Evolutionary conservation across 2,329 filamentous ascomycete species (phyloP).

Genomic region (Fusarium sp.): DNA sequence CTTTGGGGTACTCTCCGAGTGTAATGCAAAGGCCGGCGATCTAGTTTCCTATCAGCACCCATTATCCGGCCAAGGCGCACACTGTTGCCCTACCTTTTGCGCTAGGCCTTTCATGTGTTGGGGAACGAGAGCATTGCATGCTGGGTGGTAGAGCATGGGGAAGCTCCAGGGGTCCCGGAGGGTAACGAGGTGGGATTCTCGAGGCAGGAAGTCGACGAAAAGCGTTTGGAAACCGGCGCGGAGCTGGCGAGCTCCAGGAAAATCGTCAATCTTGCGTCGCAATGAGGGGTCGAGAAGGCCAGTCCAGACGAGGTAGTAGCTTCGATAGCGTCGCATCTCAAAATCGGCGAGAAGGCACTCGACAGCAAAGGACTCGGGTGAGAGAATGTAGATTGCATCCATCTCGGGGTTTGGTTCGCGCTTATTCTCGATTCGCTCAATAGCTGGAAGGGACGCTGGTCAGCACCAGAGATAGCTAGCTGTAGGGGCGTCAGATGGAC

Average conservation of each 20-base stretch:
- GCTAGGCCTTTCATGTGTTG: conserved; percentile 88
- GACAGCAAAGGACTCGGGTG: conserved; percentile 88
- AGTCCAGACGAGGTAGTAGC: conserved; percentile 88
- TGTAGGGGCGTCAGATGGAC: conserved; percentile 51
- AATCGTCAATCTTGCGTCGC: conserved; percentile 81
- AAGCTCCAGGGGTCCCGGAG: conserved; percentile 98
- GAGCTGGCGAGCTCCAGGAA: conserved; percentile 76
- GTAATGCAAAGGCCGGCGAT: conserved; percentile 82
- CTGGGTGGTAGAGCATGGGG: conserved; percentile 90
- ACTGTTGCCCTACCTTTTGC: conserved; percentile 76
- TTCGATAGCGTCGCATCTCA: conserved; percentile 85
- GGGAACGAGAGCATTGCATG: conserved; percentile 86
- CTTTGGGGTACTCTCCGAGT: conserved; percentile 92
- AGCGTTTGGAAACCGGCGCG: conserved; percentile 87
- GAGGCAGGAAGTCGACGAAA: conserved; percentile 89
- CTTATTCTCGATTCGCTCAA: conserved; percentile 92
- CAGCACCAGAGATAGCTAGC: conserved; percentile 27
- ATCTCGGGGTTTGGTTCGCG: conserved; percentile 88
- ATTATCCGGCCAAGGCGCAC: not conserved
- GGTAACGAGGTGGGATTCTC: conserved; percentile 91
- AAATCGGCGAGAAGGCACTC: conserved; percentile 96
- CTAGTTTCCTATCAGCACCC: conserved; percentile 41
- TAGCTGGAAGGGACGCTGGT: conserved; percentile 71
- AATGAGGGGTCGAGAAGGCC: conserved; percentile 78
- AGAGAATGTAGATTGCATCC: conserved; percentile 94